phyloP scores from a whole-genome alignment of 164 flowering plant species.

The Paratinospora sagittata region DNA sequence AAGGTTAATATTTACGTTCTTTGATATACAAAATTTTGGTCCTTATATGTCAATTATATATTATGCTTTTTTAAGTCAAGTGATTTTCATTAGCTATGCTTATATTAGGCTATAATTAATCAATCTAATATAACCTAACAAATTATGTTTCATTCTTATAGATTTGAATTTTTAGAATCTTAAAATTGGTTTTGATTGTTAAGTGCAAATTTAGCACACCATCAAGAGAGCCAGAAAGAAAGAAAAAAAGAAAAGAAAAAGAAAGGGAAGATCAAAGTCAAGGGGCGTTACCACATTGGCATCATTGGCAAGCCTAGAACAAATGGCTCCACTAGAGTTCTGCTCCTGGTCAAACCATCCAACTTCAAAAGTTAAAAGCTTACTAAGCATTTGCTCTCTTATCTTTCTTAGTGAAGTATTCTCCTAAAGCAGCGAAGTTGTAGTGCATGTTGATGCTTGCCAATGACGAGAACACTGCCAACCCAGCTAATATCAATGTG shows the following conservation, averaged over 20 bases:
- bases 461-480: conserved; percentile 47
- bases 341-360: conserved; percentile 84
- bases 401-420: conserved; percentile 70
- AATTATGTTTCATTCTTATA: no score
- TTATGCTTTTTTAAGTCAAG: no score
- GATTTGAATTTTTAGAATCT: no score
- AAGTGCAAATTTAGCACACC: no score
- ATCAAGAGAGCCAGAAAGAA: neutral
- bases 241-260: neutral
- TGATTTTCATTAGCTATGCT: no score
- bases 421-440: conserved; percentile 76
- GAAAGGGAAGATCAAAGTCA: no score
- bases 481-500: conserved; percentile 35
- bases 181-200: no score
- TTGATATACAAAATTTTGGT: no score
- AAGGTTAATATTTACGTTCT: no score
- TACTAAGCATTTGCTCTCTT: conserved; percentile 70
- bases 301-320: conserved; percentile 78
- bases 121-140: no score
- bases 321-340: conserved; percentile 72
- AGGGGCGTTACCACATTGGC: conserved; percentile 72
- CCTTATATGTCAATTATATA: no score
- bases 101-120: no score
- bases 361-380: conserved; percentile 78
- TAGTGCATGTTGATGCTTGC: conserved; percentile 60